Base-by-base conservation (phyloP, 2,329 filamentous ascomycete species). In the Endothia cerciana region DNA sequence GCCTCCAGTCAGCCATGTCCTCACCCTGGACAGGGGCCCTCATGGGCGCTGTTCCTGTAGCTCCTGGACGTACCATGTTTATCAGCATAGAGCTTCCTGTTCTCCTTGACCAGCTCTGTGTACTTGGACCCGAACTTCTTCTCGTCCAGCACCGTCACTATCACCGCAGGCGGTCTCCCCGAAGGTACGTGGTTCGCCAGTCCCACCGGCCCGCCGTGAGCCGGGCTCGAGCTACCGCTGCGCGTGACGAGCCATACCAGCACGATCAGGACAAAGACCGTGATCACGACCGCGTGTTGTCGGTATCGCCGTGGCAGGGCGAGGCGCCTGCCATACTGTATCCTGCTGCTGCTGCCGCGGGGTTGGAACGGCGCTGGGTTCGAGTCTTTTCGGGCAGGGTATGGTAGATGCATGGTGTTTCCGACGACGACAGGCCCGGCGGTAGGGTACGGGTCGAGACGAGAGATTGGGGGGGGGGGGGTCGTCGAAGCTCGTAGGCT, bases 141-240 rank as follows among this genome's bases (percentile, higher is more conserved):
- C 66, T 88, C 84, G 75, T 97, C 92, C 64, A 97, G 79, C 10
- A 94, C 87, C 1, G 95, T 97, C 68, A 99, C 91, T 60, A 99
- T 82, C 40, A 98, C 93, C 25, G 87, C 87, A 0, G 85, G 81
- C 36, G 87, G 85, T 38, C 81, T 82, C 47, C 87, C 87, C n/a
- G 81, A 80, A 0, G 84, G 82, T 49, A 77, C 72, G 28, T 75
- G 73, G 43, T 63, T 63, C 22, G 66, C 30, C 64, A 49, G 49
- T 17, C 63, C 66, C 7, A 56, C 30, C 69, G 53, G 66, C 65
- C 40, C 60, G 61, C 17, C 67, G 64, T 59, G 68, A 36, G 61
- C 17, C 6, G 25, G 17, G 22, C 17, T 62, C 40, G 62, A 49
- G 71, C 74, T 73, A 36, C 74, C 76, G 60, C 77, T 76, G 49